A percentile compares a stretch with the other conserved stretches of the same genome.
Evolutionary conservation across 176 grass and related monocot genomes (phyloP).

Genomic region (Poa annua): DNA sequence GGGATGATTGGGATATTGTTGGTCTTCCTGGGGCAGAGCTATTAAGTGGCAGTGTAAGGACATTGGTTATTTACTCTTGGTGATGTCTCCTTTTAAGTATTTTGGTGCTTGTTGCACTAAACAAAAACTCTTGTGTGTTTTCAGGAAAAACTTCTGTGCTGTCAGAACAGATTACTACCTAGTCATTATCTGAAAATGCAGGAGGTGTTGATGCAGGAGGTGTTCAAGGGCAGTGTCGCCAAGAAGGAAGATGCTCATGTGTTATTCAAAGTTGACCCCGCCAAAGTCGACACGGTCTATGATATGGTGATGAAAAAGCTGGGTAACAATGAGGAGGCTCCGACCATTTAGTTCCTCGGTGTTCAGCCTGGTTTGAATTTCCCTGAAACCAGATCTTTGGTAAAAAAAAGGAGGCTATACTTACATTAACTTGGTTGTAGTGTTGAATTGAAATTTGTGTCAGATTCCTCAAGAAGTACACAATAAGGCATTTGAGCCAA

Average conservation of each 20-base stretch:
- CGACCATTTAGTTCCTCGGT: slow-evolving; percentile 49
- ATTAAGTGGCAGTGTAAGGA: slow-evolving; percentile 76
- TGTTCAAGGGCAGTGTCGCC: slow-evolving; percentile 73
- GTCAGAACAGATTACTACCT: slow-evolving; percentile 75
- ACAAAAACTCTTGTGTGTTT: slow-evolving; percentile 12
- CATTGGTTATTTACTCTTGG: slow-evolving; percentile 21
- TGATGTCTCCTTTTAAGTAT: background rate
- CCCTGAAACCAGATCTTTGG: background rate
- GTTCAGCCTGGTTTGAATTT: background rate
- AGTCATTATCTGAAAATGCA: slow-evolving; percentile 90
- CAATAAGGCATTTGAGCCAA: slow-evolving; percentile 47
- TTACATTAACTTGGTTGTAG: slow-evolving; percentile 35
- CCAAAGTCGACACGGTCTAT: slow-evolving; percentile 34
- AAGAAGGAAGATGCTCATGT: slow-evolving; percentile 87
- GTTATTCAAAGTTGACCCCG: slow-evolving; percentile 87
- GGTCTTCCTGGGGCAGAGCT: slow-evolving; percentile 88
- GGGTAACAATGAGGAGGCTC: slow-evolving; percentile 58
- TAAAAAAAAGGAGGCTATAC: slow-evolving; percentile 18
- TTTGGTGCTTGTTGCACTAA: background rate
- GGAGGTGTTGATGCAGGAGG: slow-evolving; percentile 82
- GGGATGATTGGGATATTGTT: slow-evolving; percentile 93
- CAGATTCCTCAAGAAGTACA: slow-evolving; percentile 29
- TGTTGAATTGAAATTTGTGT: slow-evolving; percentile 31
- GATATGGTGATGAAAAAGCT: slow-evolving; percentile 93
- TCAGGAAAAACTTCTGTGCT: slow-evolving; percentile 88